A percentile compares a stretch with the other conserved stretches of the same genome.
Evolutionary conservation across 2,329 filamentous ascomycete species (phyloP).

Genomic region (Alternaria sp.): DNA sequence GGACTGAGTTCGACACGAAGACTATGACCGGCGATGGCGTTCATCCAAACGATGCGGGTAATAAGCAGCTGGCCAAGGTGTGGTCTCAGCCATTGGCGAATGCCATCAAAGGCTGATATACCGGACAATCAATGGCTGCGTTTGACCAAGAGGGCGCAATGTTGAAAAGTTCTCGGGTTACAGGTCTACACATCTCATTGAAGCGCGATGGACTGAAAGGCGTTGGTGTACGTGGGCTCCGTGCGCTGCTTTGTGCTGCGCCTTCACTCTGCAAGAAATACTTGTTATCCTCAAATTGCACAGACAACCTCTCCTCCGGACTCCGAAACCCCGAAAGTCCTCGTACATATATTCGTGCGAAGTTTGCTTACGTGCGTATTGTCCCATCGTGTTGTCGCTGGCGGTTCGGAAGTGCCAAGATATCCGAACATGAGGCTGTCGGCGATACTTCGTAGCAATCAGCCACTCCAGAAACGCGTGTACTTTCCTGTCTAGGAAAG

Average conservation of each 20-base stretch:
- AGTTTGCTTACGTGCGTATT: fast-evolving
- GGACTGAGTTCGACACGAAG: conserved; percentile 24
- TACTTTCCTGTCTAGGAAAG: not conserved
- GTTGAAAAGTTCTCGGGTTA: too few relatives aligned
- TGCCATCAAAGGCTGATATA: conserved; percentile 5
- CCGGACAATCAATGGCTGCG: not conserved
- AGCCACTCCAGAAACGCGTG: not conserved
- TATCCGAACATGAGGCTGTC: not conserved
- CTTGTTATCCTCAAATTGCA: fast-evolving
- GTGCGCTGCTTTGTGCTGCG: fast-evolving
- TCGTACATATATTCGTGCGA: not conserved
- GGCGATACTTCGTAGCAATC: not conserved
- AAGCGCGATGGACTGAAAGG: not conserved
- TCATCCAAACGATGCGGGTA: conserved; percentile 30
- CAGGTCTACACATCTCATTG: not conserved
- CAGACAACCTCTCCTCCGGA: not conserved
- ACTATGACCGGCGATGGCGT: conserved; percentile 34
- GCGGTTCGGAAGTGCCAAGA: not conserved
- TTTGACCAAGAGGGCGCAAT: too few relatives aligned
- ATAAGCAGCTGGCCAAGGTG: conserved; percentile 17
- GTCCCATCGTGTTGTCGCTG: not conserved
- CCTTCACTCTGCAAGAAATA: not conserved
- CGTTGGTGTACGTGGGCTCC: not conserved
- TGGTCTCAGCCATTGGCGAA: conserved; percentile 18
- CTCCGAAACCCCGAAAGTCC: not conserved